phyloP scores from a whole-genome alignment of 163 green algal species.

The Chloromonas sp. region DNA sequence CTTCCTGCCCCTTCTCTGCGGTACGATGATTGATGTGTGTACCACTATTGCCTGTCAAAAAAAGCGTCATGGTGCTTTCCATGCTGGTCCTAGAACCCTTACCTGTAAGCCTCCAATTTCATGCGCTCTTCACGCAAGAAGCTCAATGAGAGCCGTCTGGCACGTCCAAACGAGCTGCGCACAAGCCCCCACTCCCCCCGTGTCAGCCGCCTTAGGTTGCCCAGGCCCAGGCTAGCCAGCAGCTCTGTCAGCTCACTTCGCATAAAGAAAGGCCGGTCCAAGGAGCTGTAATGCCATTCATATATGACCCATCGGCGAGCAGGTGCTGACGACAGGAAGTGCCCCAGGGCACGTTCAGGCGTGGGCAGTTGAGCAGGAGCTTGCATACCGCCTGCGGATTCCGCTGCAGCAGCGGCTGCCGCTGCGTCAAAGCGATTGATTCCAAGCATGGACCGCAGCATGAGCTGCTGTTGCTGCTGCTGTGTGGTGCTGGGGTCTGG shows the following conservation, averaged over 20 bases:
- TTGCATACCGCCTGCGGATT: not conserved
- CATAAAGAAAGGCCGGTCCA: slow-evolving; percentile 76
- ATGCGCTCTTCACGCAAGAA: slow-evolving; percentile 72
- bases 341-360: not conserved
- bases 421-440: not conserved
- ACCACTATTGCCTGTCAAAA: no score
- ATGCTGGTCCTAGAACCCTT: no score
- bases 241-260: slow-evolving; percentile 47
- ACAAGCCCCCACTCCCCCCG: slow-evolving; percentile 64
- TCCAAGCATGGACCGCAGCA: no score
- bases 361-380: not conserved
- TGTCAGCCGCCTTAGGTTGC: slow-evolving; percentile 37
- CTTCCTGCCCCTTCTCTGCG: no score
- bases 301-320: not conserved
- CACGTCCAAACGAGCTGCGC: slow-evolving; percentile 50
- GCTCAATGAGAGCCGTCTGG: slow-evolving; percentile 60
- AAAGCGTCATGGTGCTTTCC: no score
- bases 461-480: not conserved
- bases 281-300: slow-evolving; percentile 22
- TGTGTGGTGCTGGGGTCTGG: not conserved
- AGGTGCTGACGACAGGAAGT: not conserved
- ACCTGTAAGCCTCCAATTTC: slow-evolving; percentile 61
- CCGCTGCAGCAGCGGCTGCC: not conserved
- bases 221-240: slow-evolving; percentile 18
- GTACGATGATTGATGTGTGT: no score